These are phyloP conservation scores for Malus asiatica DNA, from an alignment of 306 rosid genomes.

Conservation along the genomic window DNA sequence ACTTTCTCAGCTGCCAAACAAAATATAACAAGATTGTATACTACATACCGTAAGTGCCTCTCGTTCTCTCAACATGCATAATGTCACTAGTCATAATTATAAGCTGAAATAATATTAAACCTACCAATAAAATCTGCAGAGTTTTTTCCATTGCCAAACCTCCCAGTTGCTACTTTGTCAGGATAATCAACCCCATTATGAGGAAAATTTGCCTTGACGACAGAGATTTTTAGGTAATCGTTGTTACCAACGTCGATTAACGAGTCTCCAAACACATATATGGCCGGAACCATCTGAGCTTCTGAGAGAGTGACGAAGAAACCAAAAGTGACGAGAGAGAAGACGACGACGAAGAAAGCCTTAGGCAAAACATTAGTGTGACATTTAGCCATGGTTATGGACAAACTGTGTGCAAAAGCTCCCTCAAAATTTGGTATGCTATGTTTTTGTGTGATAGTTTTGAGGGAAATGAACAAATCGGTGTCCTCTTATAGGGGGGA, in stretches of 20 bases:
- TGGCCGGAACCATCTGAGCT: conserved; percentile 48
- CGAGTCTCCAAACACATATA: conserved; percentile 79
- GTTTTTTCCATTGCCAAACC: conserved; percentile 43
- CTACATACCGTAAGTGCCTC: neutral
- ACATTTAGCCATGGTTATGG: conserved; percentile 1
- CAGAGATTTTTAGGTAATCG: conserved; percentile 44
- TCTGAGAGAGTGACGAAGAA: conserved; percentile 14
- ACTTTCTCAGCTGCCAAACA: conserved; percentile 43
- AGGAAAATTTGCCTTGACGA: conserved; percentile 35
- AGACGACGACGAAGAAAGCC: conserved; percentile 2
- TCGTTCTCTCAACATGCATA: neutral
- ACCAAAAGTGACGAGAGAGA: neutral
- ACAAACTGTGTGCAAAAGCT: neutral
- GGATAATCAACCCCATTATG: conserved; percentile 43
- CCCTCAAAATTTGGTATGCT: neutral
- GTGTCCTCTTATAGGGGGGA: conserved; percentile 12
- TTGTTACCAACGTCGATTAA: conserved; percentile 81
- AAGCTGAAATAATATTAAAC: neutral
- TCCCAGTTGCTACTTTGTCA: conserved; percentile 26
- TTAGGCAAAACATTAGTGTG: neutral
- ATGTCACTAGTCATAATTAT: neutral
- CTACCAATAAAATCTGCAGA: conserved; percentile 43
- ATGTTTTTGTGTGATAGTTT: conserved; percentile 7
- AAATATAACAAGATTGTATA: neutral
- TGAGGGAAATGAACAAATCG: conserved; percentile 1